phyloP scores from a whole-genome alignment of 345 rosid species.

The Moricandia moricandioides region DNA sequence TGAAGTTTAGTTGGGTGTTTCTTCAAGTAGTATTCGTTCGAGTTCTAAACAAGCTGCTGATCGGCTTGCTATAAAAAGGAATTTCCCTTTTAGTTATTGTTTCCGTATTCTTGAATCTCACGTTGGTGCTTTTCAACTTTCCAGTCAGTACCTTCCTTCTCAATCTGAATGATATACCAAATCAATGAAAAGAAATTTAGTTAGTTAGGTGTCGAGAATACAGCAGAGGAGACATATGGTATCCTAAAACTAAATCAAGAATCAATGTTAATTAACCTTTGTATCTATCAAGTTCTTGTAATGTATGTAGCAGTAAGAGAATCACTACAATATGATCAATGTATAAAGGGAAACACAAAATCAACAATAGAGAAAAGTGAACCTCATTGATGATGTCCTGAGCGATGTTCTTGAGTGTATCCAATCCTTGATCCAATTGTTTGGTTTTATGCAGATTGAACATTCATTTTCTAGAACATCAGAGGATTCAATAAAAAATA shows the following conservation, averaged over 20 bases:
- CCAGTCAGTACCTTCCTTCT: slow-evolving; percentile 70
- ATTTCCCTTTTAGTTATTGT: neutral
- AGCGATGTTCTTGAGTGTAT: slow-evolving; percentile 38
- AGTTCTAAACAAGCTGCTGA: neutral
- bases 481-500: too few species aligned
- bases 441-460: neutral
- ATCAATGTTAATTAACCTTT: slow-evolving; percentile 44
- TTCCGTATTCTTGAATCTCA: slow-evolving; percentile 65
- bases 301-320: neutral
- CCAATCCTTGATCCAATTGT: slow-evolving; percentile 60
- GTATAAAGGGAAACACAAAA: neutral
- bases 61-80: neutral
- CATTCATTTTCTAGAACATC: neutral
- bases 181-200: neutral
- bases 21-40: too few species aligned
- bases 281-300: slow-evolving; percentile 76
- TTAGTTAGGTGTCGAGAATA: neutral
- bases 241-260: neutral
- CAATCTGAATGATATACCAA: slow-evolving; percentile 48
- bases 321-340: neutral
- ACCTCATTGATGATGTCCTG: slow-evolving; percentile 61
- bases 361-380: neutral
- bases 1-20: neutral
- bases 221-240: neutral
- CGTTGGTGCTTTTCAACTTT: slow-evolving; percentile 76